Base-by-base conservation (phyloP, 768 basidiomycete genomes). In the Xerocomus brunneocitrinus region DNA sequence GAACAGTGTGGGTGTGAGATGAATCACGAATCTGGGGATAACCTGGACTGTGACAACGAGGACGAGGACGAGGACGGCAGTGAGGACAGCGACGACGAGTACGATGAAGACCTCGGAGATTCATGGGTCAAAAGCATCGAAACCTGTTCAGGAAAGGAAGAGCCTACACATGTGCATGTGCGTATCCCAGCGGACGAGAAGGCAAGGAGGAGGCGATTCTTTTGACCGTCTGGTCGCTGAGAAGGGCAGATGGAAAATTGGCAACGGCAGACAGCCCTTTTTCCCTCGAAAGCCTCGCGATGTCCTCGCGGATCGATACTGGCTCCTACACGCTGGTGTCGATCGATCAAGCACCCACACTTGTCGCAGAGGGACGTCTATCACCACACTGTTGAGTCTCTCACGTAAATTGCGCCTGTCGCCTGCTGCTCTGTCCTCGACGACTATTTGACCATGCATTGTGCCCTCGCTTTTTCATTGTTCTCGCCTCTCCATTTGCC, bases 51-150 rank as follows among this genome's bases (percentile, higher is more conserved):
- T 35, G 75, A 75, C 19, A 72, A 72, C 39, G 76, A 79, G 31
- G 73, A 68, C 8, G 73, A 31, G 8, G 8, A 67, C 8, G 77
- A 74, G 34, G 65, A 74, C 52, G 71, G 62, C 55, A 45, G 44
- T 8, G 50, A 42, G 25, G 63, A 54, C 16, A 53, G 60, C 40
- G 60, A 56, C 12, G 56, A 57, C 14, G 67, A 61, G 44, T 87
- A 80, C 58, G 86, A 85, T 46, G 86, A 84, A 67, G 84, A 90
- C 51, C 82, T 85, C 46, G 91, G 90, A 1, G 95, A 99, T 66
- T 79, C 85, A 59, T 99, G 97, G 97, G 64, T 99, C 55, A 83
- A 80, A 74, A 73, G 69, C 55, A 83, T 98, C 60, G 76, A 71
- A 40, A 73, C 84, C 22, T 95, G 93, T 67, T 84, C 87, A 24